Evolutionary conservation across 805 yeast genomes (phyloP).

Genomic region (Pichia manshurica): DNA sequence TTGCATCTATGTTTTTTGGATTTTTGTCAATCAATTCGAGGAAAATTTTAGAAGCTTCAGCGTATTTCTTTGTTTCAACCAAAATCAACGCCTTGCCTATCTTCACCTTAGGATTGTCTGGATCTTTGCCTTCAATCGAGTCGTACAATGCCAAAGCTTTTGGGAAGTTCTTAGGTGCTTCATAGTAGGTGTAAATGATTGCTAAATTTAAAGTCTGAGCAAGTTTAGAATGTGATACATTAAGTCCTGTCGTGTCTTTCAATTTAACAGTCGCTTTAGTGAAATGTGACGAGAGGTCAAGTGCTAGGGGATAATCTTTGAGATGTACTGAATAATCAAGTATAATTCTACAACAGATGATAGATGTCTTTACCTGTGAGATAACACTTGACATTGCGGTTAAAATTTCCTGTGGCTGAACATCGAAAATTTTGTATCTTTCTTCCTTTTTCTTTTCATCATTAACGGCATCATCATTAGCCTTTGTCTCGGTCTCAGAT

Average conservation of each 20-base stretch:
- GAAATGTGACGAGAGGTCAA: conserved; percentile 55
- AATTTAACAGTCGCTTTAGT: conserved; percentile 47
- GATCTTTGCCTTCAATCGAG: conserved; percentile 41
- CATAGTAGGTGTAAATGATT: conserved; percentile 71
- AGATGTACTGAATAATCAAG: conserved; percentile 53
- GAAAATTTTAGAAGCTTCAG: conserved; percentile 45
- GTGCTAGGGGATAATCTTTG: conserved; percentile 59
- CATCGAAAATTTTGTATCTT: conserved; percentile 2
- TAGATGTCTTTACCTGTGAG: conserved; percentile 30
- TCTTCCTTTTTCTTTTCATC: conserved; percentile 10
- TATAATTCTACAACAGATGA: conserved; percentile 62
- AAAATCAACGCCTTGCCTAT: conserved; percentile 79
- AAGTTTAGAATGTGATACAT: conserved; percentile 46
- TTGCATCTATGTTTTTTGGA: conserved; percentile 55
- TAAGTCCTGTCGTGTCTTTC: conserved; percentile 41
- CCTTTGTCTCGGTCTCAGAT: conserved; percentile 14
- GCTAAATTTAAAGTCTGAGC: conserved; percentile 66
- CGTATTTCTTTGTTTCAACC: conserved; percentile 56
- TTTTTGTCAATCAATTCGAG: conserved; percentile 39
- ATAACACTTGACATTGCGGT: conserved; percentile 13
- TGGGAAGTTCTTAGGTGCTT: conserved; percentile 82
- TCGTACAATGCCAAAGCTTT: conserved; percentile 72
- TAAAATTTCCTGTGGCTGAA: conserved; percentile 16
- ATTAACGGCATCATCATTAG: conserved; percentile 4
- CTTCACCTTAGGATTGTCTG: conserved; percentile 47